These are phyloP conservation scores for Kwoniella sp. DNA, from an alignment of 768 basidiomycete genomes.

Conservation along the genomic window DNA sequence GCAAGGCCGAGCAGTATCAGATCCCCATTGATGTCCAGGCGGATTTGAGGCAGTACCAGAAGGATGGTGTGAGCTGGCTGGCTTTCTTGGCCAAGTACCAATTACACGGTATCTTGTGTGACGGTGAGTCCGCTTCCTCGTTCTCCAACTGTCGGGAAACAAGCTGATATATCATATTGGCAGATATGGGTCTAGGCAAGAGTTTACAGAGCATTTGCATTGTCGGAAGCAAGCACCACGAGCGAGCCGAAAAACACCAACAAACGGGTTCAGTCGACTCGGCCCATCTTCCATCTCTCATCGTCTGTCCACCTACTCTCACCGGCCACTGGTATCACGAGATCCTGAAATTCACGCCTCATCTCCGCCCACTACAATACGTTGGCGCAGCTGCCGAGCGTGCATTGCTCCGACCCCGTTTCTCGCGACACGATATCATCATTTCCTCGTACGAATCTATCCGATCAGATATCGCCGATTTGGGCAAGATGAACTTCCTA, in stretches of 20 bases:
- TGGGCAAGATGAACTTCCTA: slow-evolving; percentile 78
- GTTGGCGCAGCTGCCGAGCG: slow-evolving; percentile 85
- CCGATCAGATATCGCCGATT: slow-evolving; percentile 81
- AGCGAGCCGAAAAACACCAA: slow-evolving; percentile 71
- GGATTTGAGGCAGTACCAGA: slow-evolving; percentile 93
- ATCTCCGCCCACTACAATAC: slow-evolving; percentile 81
- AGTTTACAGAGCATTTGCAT: slow-evolving; percentile 98
- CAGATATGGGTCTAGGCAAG: slow-evolving; percentile 99
- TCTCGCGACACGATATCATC: slow-evolving; percentile 80
- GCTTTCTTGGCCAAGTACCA: slow-evolving; percentile 98
- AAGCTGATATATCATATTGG: slow-evolving; percentile 14
- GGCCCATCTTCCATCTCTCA: slow-evolving; percentile 86
- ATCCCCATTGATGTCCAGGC: slow-evolving; percentile 88
- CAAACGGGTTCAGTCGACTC: slow-evolving; percentile 71
- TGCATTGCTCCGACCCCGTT: slow-evolving; percentile 64
- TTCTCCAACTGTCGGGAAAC: background rate
- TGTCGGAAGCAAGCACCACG: slow-evolving; percentile 87
- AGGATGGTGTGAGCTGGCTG: slow-evolving; percentile 98
- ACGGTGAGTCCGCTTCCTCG: slow-evolving; percentile 64
- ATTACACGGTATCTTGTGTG: slow-evolving; percentile 94
- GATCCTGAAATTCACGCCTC: slow-evolving; percentile 85
- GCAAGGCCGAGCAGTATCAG: slow-evolving; percentile 84
- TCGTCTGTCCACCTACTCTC: slow-evolving; percentile 94
- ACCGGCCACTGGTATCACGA: slow-evolving; percentile 99
- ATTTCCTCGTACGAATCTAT: slow-evolving; percentile 98